Percentiles rank a stretch among this genome's conserved stretches.
These are phyloP conservation scores for Arthrobotrys iridis DNA, from an alignment of 2,329 filamentous ascomycete species.

Conservation along the genomic window DNA sequence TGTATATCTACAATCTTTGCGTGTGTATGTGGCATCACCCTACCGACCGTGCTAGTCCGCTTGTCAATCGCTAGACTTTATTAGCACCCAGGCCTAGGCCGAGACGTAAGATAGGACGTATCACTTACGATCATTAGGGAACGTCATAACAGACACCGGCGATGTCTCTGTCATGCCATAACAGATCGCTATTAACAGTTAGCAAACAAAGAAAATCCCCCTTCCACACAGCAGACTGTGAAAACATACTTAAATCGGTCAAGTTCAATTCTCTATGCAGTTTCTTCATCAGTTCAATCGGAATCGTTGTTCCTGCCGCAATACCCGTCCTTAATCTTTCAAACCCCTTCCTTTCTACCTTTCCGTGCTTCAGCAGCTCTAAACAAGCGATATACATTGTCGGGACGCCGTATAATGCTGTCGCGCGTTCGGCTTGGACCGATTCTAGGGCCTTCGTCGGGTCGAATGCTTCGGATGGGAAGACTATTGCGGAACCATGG, in stretches of 20 bases:
- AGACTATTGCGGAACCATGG: slow-evolving; percentile 78
- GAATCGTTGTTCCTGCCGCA: slow-evolving; percentile 85
- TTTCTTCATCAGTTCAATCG: slow-evolving; percentile 79
- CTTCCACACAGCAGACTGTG: neutral
- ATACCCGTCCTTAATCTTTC: slow-evolving; percentile 84
- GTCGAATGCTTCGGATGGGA: slow-evolving; percentile 87
- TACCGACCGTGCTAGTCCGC: slow-evolving; percentile 79
- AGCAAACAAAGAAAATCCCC: neutral
- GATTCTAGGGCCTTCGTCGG: slow-evolving; percentile 74
- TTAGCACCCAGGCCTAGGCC: slow-evolving; percentile 69
- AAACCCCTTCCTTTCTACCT: slow-evolving; percentile 67
- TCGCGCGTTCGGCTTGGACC: slow-evolving; percentile 72
- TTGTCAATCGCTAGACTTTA: slow-evolving; percentile 63
- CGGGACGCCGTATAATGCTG: slow-evolving; percentile 69
- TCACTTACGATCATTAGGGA: slow-evolving; percentile 77
- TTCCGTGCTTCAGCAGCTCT: slow-evolving; percentile 73
- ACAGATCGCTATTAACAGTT: slow-evolving; percentile 74
- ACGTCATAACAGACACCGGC: slow-evolving; percentile 80
- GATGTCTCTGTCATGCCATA: slow-evolving; percentile 96
- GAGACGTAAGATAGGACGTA: slow-evolving; percentile 80
- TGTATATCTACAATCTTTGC: slow-evolving; percentile 78
- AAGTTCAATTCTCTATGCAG: slow-evolving; percentile 80
- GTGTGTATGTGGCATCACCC: slow-evolving; percentile 83
- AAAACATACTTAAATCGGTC: slow-evolving; percentile 68
- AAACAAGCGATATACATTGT: slow-evolving; percentile 95